Percentiles rank a stretch among this genome's conserved stretches.
These are phyloP conservation scores for Aspergillus latus DNA, from an alignment of 2,329 filamentous ascomycete genomes.

Conservation along the genomic window DNA sequence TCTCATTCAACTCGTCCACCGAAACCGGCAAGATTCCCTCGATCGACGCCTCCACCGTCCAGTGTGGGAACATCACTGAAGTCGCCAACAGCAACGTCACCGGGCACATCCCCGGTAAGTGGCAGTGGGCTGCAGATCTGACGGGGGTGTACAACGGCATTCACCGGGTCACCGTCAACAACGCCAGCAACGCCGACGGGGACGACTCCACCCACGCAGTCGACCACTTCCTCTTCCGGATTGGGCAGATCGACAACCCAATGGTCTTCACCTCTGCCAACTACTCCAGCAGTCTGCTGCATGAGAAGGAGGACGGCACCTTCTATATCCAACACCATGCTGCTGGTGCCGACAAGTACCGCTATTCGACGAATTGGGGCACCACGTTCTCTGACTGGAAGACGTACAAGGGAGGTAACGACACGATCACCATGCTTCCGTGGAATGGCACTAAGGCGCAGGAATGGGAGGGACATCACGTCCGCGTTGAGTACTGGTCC, in stretches of 20 bases:
- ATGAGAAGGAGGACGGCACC: constrained; percentile 42
- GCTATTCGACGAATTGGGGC: constrained; percentile 63
- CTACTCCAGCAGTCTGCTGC: constrained; percentile 57
- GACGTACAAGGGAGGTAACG: constrained; percentile 54
- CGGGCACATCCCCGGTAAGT: constrained; percentile 56
- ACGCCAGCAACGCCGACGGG: constrained; percentile 48
- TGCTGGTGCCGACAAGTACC: constrained; percentile 61
- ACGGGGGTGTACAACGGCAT: constrained; percentile 61
- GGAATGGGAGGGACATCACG: constrained; percentile 61
- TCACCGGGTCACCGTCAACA: constrained; percentile 58
- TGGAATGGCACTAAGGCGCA: constrained; percentile 63
- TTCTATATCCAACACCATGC: constrained; percentile 59
- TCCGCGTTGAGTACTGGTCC: constrained; percentile 65
- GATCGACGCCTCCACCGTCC: constrained; percentile 47
- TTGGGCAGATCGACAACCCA: constrained; percentile 59
- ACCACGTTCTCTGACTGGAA: constrained; percentile 60
- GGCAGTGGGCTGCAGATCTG: constrained; percentile 55
- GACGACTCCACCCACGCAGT: constrained; percentile 51
- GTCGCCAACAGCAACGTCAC: constrained; percentile 34
- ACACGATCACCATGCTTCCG: constrained; percentile 47
- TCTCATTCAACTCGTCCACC: constrained; percentile 56
- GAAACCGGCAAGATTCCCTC: constrained; percentile 45
- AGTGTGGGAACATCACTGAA: constrained; percentile 46
- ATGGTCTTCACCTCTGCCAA: constrained; percentile 61
- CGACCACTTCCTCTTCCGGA: constrained; percentile 63